phyloP scores from a whole-genome alignment of 1,284 basidiomycete species.

The Entoloma clypeatum region DNA sequence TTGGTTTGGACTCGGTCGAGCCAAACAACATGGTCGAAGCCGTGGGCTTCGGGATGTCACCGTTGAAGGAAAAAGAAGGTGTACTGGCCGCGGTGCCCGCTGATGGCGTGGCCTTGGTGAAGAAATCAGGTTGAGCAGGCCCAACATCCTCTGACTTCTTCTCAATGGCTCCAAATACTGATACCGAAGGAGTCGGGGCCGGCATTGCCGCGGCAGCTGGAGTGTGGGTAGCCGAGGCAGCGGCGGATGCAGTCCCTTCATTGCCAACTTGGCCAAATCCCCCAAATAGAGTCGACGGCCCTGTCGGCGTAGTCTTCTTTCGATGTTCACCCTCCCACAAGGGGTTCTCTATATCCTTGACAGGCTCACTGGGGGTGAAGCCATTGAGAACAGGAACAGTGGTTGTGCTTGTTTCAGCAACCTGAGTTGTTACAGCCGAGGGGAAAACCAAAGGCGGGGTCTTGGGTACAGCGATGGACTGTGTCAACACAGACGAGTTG shows the following conservation, averaged over 20 bases:
- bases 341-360: conserved; percentile 34
- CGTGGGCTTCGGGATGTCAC: conserved; percentile 6
- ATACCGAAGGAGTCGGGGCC: background rate
- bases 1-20: too few relatives aligned
- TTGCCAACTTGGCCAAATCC: background rate
- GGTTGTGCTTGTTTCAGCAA: conserved; percentile 19
- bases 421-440: conserved; percentile 8
- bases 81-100: conserved; percentile 9
- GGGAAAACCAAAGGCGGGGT: conserved; percentile 16
- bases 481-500: conserved; percentile 20
- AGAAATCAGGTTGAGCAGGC: background rate
- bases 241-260: background rate
- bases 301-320: conserved; percentile 13
- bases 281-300: background rate
- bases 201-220: background rate
- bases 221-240: background rate
- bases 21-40: conserved; percentile 2
- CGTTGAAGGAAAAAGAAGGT: conserved; percentile 5
- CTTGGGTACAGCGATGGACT: conserved; percentile 18
- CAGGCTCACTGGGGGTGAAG: conserved; percentile 19
- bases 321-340: conserved; percentile 35
- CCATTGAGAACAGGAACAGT: conserved; percentile 10
- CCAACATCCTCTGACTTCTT: conserved; percentile 4
- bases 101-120: conserved; percentile 8
- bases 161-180: background rate